Evolutionary conservation across 768 basidiomycete species (phyloP).

Genomic region (Pisolithus albus): DNA sequence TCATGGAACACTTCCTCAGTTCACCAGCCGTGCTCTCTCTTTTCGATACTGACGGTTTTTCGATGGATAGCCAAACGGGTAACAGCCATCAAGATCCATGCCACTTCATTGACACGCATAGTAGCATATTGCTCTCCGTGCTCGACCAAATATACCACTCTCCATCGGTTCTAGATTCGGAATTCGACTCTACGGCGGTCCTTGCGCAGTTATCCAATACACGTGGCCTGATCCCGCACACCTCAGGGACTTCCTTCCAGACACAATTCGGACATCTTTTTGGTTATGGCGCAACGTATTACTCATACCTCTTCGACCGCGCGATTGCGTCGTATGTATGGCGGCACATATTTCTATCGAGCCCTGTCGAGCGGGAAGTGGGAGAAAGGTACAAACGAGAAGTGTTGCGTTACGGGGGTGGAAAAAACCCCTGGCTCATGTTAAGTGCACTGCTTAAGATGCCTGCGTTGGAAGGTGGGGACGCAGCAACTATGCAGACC

Average conservation of each 20-base stretch:
- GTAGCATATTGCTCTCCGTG: slow-evolving; percentile 82
- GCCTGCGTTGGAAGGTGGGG: slow-evolving; percentile 63
- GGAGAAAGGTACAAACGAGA: slow-evolving; percentile 81
- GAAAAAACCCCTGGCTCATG: slow-evolving; percentile 92
- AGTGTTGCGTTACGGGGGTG: slow-evolving; percentile 78
- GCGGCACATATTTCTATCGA: slow-evolving; percentile 58
- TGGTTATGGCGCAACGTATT: slow-evolving; percentile 97
- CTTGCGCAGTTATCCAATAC: slow-evolving; percentile 56
- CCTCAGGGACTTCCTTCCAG: slow-evolving; percentile 84
- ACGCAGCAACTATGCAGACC: slow-evolving; percentile 77
- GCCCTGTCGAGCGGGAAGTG: slow-evolving; percentile 62
- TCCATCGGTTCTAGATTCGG: slow-evolving; percentile 40
- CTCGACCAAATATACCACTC: slow-evolving; percentile 93
- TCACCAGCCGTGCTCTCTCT: slow-evolving; percentile 79
- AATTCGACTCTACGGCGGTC: slow-evolving; percentile 70
- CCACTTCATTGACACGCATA: slow-evolving; percentile 80
- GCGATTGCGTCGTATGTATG: slow-evolving; percentile 94
- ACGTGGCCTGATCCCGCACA: slow-evolving; percentile 77
- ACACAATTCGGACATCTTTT: slow-evolving; percentile 94
- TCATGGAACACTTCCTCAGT: slow-evolving; percentile 96
- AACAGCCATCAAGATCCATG: slow-evolving; percentile 73
- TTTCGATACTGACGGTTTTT: slow-evolving; percentile 52
- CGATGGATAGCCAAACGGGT: slow-evolving; percentile 41
- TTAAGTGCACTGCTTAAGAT: slow-evolving; percentile 61
- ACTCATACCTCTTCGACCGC: slow-evolving; percentile 94